Evolutionary conservation across 2,329 filamentous ascomycete species (phyloP).

Genomic region (Botrytis aclada): DNA sequence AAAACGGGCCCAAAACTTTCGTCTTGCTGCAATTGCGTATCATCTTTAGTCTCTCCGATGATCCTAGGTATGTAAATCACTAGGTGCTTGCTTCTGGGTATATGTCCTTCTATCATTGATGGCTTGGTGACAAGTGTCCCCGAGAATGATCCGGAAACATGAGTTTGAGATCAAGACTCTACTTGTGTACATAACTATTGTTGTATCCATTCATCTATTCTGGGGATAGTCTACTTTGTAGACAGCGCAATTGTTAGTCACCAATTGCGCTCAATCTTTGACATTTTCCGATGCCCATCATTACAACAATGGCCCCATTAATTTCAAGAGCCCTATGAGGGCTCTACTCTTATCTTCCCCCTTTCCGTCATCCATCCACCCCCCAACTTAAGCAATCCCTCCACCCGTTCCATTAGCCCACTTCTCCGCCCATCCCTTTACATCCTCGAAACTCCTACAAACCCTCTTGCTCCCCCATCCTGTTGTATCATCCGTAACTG

Average conservation of each 20-base stretch:
- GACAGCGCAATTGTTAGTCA: neutral
- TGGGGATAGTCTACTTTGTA: neutral
- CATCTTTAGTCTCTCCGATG: no score
- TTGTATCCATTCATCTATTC: no score
- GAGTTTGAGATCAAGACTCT: neutral
- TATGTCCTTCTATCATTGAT: neutral
- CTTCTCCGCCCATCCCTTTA: constrained; percentile 20
- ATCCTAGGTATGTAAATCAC: no score
- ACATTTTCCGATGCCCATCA: neutral
- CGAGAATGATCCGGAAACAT: neutral
- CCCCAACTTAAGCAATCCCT: neutral
- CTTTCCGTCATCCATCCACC: neutral
- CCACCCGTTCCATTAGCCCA: constrained; percentile 10
- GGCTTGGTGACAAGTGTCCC: neutral
- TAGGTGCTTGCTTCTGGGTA: neutral
- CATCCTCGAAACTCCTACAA: constrained; percentile 23
- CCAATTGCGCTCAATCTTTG: neutral
- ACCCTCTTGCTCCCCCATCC: constrained; percentile 23
- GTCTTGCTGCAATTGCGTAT: no score
- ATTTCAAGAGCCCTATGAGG: neutral
- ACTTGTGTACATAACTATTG: neutral
- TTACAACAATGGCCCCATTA: neutral
- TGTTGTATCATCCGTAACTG: constrained; percentile 15
- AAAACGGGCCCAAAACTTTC: no score
- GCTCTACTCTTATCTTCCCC: neutral